Percentiles rank a stretch among this genome's conserved stretches.
Conservation (phyloP, 164 flowering plant species). For the Stephania japonica region DNA sequence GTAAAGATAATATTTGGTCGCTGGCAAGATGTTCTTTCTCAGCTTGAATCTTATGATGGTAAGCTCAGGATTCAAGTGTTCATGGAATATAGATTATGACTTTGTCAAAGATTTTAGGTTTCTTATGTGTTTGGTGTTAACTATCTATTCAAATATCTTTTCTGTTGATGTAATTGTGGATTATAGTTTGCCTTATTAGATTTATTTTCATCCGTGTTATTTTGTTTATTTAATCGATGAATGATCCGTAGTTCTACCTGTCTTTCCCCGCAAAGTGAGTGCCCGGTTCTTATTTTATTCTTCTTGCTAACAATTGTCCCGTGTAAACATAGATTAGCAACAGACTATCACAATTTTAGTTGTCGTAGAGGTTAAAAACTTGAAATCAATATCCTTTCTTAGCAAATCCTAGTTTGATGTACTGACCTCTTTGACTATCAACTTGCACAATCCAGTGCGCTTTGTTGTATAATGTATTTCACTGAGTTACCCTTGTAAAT, state of each 20-base stretch:
- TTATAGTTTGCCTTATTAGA: not conserved
- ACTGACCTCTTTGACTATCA: not conserved
- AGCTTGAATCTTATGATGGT: slow-evolving; percentile 90
- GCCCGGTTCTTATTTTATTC: no score
- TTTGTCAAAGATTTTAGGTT: not conserved
- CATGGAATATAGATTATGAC: not conserved
- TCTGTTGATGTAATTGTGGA: not conserved
- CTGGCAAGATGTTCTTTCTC: slow-evolving; percentile 94
- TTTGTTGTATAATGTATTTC: not conserved
- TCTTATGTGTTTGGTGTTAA: not conserved
- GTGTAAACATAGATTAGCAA: no score
- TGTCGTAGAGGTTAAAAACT: not conserved
- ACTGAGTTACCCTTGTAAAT: not conserved
- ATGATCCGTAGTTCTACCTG: no score
- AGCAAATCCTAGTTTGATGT: not conserved
- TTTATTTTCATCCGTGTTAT: not conserved
- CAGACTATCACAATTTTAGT: not conserved
- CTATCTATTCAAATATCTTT: not conserved
- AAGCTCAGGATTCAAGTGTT: not conserved
- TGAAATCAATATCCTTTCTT: not conserved
- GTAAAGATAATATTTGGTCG: slow-evolving; percentile 83
- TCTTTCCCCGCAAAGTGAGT: no score
- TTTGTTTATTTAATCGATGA: no score
- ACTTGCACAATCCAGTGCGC: not conserved
- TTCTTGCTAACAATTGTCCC: no score